These are phyloP conservation scores for Bryum argenteum DNA, from an alignment of 225 moss, liverwort and hornwort genomes.

Conservation along the genomic window DNA sequence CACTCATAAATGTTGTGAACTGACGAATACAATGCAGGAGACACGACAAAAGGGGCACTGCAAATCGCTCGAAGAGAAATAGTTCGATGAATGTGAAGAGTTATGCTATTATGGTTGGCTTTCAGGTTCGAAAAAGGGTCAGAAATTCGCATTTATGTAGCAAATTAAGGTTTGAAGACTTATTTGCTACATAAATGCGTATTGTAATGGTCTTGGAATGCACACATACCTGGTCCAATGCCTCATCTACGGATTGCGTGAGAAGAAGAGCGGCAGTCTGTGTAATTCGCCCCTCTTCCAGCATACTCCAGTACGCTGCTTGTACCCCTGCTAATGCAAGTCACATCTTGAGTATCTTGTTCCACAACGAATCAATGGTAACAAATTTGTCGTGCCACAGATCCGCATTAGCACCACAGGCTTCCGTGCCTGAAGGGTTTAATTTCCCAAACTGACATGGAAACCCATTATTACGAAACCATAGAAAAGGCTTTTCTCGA, in stretches of 20 bases:
- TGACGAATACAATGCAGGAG: neutral
- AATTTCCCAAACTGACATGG: too few relatives aligned
- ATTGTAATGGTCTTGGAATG: neutral
- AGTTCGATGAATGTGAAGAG: conserved; percentile 4
- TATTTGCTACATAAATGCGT: neutral
- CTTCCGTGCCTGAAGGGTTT: neutral
- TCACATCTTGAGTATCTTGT: conserved; percentile 6
- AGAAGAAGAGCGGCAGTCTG: conserved; percentile 67
- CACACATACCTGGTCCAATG: conserved; percentile 50
- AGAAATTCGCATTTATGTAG: too few relatives aligned
- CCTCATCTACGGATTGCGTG: conserved; percentile 72
- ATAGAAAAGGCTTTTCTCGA: neutral
- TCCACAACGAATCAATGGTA: neutral
- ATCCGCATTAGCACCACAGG: conserved; percentile 3
- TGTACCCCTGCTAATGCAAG: conserved; percentile 59
- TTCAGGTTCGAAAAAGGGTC: neutral
- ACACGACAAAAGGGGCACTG: neutral
- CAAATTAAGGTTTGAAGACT: neutral
- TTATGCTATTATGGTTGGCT: neutral
- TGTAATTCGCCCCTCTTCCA: conserved; percentile 78
- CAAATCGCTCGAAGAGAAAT: neutral
- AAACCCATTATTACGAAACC: neutral
- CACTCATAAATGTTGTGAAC: neutral
- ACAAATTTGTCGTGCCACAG: neutral
- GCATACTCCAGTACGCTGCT: conserved; percentile 80